Conservation (phyloP, 768 basidiomycete species). For the Phylloporus scabripes region DNA sequence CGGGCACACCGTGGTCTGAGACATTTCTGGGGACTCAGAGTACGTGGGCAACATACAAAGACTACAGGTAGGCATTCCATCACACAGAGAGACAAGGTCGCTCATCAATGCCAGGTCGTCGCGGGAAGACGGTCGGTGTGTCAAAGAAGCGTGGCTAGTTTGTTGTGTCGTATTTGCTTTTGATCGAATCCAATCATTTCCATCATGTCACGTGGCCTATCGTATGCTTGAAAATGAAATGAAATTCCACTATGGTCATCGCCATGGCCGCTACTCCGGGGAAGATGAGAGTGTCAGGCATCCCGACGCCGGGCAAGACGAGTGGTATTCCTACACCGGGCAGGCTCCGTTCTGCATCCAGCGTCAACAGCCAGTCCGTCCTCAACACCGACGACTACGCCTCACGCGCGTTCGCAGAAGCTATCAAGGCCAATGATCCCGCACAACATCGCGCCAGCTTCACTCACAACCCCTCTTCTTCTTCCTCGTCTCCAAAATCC, state of each 20-base stretch:
- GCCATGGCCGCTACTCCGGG: conserved; percentile 42
- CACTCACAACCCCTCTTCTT: conserved; percentile 34
- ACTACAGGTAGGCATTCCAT: conserved; percentile 67
- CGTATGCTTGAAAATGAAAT: neutral
- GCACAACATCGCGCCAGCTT: conserved; percentile 55
- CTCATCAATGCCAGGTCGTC: conserved; percentile 57
- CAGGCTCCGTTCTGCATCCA: conserved; percentile 63
- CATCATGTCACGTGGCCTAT: conserved; percentile 18
- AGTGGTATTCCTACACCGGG: conserved; percentile 66
- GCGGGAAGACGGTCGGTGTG: conserved; percentile 94
- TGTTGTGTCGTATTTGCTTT: conserved; percentile 1
- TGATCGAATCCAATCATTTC: conserved; percentile 7
- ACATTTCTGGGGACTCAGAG: conserved; percentile 92
- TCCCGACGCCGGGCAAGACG: conserved; percentile 44
- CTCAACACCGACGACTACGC: conserved; percentile 49
- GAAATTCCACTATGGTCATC: neutral
- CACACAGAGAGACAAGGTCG: neutral
- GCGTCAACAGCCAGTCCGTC: conserved; percentile 32
- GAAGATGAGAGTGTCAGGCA: conserved; percentile 37
- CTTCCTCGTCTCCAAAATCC: conserved; percentile 44
- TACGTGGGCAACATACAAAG: conserved; percentile 99
- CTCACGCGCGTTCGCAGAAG: conserved; percentile 71
- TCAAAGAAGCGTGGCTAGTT: conserved; percentile 77
- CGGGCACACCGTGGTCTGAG: conserved; percentile 91
- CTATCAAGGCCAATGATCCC: conserved; percentile 77